Evolutionary conservation across 768 basidiomycete species (phyloP), one percentile per base, ranked within the genome.

Genomic region (Gloeostereum incarnatum): DNA sequence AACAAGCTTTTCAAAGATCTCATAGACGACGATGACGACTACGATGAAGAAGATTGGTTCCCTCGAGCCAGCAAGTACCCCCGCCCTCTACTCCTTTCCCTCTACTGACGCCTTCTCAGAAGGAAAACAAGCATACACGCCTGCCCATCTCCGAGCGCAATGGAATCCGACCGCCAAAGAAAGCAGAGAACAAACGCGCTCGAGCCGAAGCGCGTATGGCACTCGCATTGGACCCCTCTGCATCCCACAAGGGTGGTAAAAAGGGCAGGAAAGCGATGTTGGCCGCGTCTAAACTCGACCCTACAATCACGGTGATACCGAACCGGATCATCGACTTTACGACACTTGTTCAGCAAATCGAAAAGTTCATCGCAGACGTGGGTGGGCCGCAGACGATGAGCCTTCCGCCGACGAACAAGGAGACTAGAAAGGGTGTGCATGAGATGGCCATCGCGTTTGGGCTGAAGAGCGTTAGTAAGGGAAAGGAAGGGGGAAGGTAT

Each of bases 131-230:
- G 46, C 53, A 65, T 40, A 70, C 32, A 48, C 84, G 8, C 74
- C 85, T 0, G 49, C 61, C 1, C 69, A 78, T 5, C 66, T 96
- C 6, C 68, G 64, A 37, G 71, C 60, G 0, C 79, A 77, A 42
- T 96, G 90, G 90, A 73, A 31, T 71, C 71, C 33, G 93, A 97
- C 52, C 86, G 90, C 2, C 60, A 65, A 83, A 79, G 62, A 98
- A 96, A 54, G 88, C 88, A 0, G 77, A 79, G 40, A 55, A 63
- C 50, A 94, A 89, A 54, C 69, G 63, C 2, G 64, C 69, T 11
- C 78, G 89, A 1, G 69, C 64, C 1, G 56, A 70, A 3, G 76
- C 69, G 11, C 73, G 73, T 8, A 59, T 81, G 2, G 63, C 71
- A 13, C 61, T 61, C 0, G 75, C 75, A 9, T 65, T 78, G 2